A percentile compares a stretch with the other conserved stretches of the same genome.
These are phyloP conservation scores for Boletus sp. DNA, from an alignment of 768 basidiomycete genomes.

Conservation along the genomic window DNA sequence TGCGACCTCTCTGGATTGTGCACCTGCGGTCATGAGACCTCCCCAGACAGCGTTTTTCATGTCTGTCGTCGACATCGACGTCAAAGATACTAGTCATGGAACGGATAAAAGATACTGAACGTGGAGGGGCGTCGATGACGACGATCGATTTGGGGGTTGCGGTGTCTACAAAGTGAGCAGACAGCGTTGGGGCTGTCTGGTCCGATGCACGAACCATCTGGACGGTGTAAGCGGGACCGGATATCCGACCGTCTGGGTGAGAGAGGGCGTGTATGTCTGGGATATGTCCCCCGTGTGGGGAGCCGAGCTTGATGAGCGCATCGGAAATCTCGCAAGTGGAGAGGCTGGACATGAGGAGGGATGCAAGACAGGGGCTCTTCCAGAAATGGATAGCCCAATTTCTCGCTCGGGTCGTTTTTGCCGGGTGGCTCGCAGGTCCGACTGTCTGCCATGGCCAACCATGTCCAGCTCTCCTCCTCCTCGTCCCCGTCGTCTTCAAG, in stretches of 20 bases:
- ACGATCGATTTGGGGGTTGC: conserved; percentile 63
- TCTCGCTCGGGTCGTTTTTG: too few species aligned
- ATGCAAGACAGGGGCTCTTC: neutral
- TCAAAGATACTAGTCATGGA: neutral
- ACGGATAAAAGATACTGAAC: conserved; percentile 42
- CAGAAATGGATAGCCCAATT: neutral
- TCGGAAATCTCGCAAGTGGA: conserved; percentile 88
- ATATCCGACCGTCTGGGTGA: conserved; percentile 44
- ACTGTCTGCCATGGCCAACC: conserved; percentile 8
- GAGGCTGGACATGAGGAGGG: conserved; percentile 35
- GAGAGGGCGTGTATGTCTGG: conserved; percentile 65
- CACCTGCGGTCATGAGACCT: conserved; percentile 87
- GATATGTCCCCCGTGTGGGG: conserved; percentile 73
- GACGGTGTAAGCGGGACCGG: conserved; percentile 86
- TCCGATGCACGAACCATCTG: conserved; percentile 69
- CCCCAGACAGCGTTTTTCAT: conserved; percentile 88
- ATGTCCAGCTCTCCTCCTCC: conserved; percentile 9
- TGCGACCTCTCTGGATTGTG: conserved; percentile 61
- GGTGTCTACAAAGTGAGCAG: conserved; percentile 81
- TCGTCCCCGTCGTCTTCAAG: conserved; percentile 10
- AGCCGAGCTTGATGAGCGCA: conserved; percentile 77
- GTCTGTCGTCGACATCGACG: conserved; percentile 38
- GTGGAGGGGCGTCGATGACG: conserved; percentile 70
- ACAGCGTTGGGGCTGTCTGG: conserved; percentile 57
- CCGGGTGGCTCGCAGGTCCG: neutral